A percentile compares a stretch with the other conserved stretches of the same genome.
Conservation (phyloP, 2,329 filamentous ascomycete species). For the Alternaria tenuissima region DNA sequence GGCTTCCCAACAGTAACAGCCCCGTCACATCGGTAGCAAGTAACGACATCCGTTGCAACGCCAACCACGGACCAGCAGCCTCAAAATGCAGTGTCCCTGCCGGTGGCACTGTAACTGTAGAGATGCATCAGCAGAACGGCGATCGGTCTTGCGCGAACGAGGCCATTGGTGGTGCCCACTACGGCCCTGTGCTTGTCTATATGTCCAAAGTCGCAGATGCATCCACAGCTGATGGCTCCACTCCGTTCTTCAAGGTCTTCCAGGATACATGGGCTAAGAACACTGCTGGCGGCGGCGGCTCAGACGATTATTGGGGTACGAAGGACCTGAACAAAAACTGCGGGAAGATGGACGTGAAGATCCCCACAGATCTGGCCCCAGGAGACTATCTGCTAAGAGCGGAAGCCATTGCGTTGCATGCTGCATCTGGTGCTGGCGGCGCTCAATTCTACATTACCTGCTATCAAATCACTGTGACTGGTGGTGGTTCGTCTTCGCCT, state of each 20-base stretch:
- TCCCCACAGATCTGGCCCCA: slow-evolving; percentile 61
- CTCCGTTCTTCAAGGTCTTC: slow-evolving; percentile 67
- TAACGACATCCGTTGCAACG: slow-evolving; percentile 61
- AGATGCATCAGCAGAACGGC: slow-evolving; percentile 61
- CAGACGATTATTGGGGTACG: slow-evolving; percentile 59
- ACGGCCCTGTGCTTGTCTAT: slow-evolving; percentile 51
- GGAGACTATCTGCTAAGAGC: slow-evolving; percentile 62
- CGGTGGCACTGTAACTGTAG: slow-evolving; percentile 56
- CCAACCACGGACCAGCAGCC: slow-evolving; percentile 35
- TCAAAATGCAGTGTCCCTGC: slow-evolving; percentile 59
- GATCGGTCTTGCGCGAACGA: slow-evolving; percentile 60
- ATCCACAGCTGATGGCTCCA: slow-evolving; percentile 60
- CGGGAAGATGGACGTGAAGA: slow-evolving; percentile 60
- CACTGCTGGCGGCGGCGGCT: slow-evolving; percentile 50
- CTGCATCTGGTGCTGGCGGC: slow-evolving; percentile 57
- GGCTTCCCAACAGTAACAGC: slow-evolving; percentile 49
- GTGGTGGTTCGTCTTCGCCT: slow-evolving; percentile 58
- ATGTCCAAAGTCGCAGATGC: slow-evolving; percentile 54
- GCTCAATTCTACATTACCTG: slow-evolving; percentile 59
- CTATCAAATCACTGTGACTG: slow-evolving; percentile 68
- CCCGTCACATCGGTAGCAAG: slow-evolving; percentile 59
- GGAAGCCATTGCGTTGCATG: slow-evolving; percentile 66
- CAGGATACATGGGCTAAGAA: slow-evolving; percentile 61
- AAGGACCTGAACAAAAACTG: slow-evolving; percentile 58
- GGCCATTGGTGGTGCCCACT: slow-evolving; percentile 46